Evolutionary conservation across 495 filamentous ascomycete genomes (phyloP).

Genomic region (Talaromyces liani): DNA sequence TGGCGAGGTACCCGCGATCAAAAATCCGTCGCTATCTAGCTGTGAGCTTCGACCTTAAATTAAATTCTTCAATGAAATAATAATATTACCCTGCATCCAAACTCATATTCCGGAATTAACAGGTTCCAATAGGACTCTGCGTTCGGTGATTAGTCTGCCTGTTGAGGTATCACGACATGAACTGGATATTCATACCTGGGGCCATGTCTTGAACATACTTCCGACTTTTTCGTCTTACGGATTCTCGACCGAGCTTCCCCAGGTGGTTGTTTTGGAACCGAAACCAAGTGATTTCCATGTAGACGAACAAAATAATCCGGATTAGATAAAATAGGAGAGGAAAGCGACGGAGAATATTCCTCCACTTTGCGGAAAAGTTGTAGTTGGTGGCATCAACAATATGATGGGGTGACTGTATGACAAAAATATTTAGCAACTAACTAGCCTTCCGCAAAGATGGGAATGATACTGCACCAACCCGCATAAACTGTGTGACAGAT

Average conservation of each 20-base stretch:
- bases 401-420: constrained; percentile 2
- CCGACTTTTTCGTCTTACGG: not conserved
- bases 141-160: not conserved
- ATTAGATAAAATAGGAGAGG: not conserved
- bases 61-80: not conserved
- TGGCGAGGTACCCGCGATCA: constrained; percentile 16
- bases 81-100: constrained; percentile 1
- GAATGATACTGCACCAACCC: constrained; percentile 14
- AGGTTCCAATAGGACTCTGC: not conserved
- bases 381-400: not conserved
- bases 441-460: not conserved
- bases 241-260: not conserved
- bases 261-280: not conserved
- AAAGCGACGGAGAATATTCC: not conserved
- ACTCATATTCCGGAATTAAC: not conserved
- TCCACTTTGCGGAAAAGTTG: not conserved
- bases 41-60: not conserved
- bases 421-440: not conserved
- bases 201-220: constrained; percentile 1
- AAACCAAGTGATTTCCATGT: constrained; percentile 2
- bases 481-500: constrained; percentile 47
- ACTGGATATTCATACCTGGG: not conserved
- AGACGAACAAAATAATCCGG: not conserved
- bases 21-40: constrained; percentile 12
- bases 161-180: not conserved